Evolutionary conservation across 805 yeast genomes (phyloP).

Genomic region (Metschnikowia chrysomelidarum): DNA sequence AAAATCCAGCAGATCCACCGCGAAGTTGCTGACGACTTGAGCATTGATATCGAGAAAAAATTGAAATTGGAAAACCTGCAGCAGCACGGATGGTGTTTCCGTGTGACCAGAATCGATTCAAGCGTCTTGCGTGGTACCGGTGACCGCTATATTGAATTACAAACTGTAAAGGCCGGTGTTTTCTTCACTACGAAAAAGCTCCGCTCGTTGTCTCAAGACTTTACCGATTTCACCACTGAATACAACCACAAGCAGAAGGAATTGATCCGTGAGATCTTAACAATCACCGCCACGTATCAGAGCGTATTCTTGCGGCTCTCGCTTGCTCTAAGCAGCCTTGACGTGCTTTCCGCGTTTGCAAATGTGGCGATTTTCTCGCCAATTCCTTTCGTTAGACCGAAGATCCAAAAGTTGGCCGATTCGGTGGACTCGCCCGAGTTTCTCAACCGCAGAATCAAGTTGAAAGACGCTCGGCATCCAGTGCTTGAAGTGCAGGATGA

Average conservation of each 20-base stretch:
- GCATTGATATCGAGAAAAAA: constrained; percentile 82
- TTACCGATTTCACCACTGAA: constrained; percentile 55
- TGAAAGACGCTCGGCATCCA: constrained; percentile 89
- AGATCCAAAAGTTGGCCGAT: constrained; percentile 52
- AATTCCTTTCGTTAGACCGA: constrained; percentile 74
- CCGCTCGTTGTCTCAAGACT: constrained; percentile 56
- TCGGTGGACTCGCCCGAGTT: constrained; percentile 22
- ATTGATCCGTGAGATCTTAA: constrained; percentile 78
- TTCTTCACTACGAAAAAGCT: constrained; percentile 77
- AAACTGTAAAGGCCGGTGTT: constrained; percentile 94
- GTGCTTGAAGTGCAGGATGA: constrained; percentile 92
- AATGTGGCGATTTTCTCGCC: constrained; percentile 79
- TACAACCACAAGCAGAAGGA: constrained; percentile 75
- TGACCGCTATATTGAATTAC: constrained; percentile 68
- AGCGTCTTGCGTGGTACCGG: constrained; percentile 62
- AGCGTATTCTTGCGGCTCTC: constrained; percentile 74
- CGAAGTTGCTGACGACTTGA: constrained; percentile 68
- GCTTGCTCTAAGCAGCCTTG: constrained; percentile 65
- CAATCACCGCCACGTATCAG: constrained; percentile 76
- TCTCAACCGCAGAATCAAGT: constrained; percentile 45
- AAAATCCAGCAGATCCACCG: constrained; percentile 61
- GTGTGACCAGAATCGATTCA: constrained; percentile 89
- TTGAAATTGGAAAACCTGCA: constrained; percentile 86
- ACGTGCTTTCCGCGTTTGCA: constrained; percentile 83
- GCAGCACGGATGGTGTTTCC: constrained; percentile 90